phyloP scores from a whole-genome alignment of 192 early-diverging fungal genomes.

The Linnemannia zychae region DNA sequence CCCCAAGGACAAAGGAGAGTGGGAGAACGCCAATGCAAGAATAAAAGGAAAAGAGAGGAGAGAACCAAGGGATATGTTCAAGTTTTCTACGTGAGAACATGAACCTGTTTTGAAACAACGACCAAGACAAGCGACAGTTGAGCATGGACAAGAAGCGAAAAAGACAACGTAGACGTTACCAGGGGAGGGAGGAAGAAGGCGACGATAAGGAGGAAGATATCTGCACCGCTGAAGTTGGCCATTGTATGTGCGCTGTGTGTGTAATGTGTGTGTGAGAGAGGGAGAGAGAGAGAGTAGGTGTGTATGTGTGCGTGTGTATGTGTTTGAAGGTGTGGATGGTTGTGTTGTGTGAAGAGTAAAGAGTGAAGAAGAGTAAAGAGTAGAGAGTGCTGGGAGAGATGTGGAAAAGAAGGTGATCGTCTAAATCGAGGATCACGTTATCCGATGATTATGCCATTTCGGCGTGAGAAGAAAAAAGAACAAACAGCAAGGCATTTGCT shows the following conservation, averaged over 20 bases:
- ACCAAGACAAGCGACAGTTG: not conserved
- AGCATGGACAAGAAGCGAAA: not conserved
- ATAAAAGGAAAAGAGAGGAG: too few relatives aligned
- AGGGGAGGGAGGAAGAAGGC: slow-evolving; percentile 44
- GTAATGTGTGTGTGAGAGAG: not conserved
- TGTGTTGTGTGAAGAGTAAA: not conserved
- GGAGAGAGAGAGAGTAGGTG: not conserved
- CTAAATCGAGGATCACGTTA: not conserved
- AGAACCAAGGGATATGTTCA: too few relatives aligned
- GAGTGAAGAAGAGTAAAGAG: not conserved
- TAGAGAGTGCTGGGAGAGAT: not conserved
- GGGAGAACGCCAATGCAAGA: too few relatives aligned
- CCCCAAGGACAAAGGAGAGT: too few relatives aligned
- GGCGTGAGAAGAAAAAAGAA: not conserved
- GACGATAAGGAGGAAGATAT: slow-evolving; percentile 36
- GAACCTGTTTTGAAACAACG: not conserved
- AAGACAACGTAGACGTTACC: slow-evolving; percentile 8
- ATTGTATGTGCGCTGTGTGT: not conserved
- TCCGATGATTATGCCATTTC: too few relatives aligned
- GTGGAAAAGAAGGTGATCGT: not conserved
- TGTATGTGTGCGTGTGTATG: not conserved
- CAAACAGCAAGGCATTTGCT: too few relatives aligned
- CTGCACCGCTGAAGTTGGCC: slow-evolving; percentile 29
- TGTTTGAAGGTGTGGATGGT: not conserved
- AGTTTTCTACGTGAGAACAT: too few relatives aligned